phyloP scores from a whole-genome alignment of 768 basidiomycete species.

The Mycena indigotica region DNA sequence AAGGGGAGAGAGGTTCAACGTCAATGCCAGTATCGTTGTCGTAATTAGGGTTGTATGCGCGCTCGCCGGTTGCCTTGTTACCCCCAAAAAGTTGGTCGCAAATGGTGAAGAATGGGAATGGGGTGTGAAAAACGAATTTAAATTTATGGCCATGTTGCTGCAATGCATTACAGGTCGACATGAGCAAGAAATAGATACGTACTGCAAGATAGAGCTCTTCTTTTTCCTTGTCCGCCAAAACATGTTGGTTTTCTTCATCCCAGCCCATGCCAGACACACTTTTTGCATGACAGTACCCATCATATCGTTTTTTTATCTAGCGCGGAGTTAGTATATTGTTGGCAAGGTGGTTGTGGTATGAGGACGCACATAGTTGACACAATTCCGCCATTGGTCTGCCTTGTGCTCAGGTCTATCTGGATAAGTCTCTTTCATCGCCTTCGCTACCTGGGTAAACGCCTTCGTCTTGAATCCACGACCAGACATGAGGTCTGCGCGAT shows the following conservation, averaged over 20 bases:
- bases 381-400: neutral
- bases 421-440: neutral
- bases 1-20: neutral
- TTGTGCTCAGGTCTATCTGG: neutral
- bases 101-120: neutral
- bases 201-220: slow-evolving; percentile 3
- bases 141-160: neutral
- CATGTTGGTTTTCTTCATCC: slow-evolving; percentile 9
- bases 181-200: neutral
- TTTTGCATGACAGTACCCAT: slow-evolving; percentile 3
- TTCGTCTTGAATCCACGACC: neutral
- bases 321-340: neutral
- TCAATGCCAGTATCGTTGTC: neutral
- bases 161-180: neutral
- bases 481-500: neutral
- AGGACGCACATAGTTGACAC: neutral
- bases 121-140: slow-evolving; percentile 1
- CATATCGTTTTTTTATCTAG: slow-evolving; percentile 4
- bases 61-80: slow-evolving; percentile 9
- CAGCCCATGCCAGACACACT: slow-evolving; percentile 6
- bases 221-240: neutral
- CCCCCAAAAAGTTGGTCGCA: slow-evolving; percentile 5
- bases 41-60: neutral
- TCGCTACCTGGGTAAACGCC: neutral
- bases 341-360: neutral